Evolutionary conservation across 1,139 yeast genomes (phyloP).

Genomic region (Candida anutae): DNA sequence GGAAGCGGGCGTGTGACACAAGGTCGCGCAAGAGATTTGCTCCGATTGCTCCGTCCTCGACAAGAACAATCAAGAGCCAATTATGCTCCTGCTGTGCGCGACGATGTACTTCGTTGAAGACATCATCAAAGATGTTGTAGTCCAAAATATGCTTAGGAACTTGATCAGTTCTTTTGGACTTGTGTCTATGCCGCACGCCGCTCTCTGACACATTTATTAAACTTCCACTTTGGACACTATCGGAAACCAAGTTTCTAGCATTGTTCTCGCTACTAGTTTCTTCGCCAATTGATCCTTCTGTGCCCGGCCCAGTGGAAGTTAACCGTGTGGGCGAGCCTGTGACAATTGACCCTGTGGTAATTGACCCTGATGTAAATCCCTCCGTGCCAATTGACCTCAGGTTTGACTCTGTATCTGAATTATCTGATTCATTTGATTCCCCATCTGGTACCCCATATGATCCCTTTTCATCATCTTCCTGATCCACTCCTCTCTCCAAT

Average conservation of each 20-base stretch:
- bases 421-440: not conserved
- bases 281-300: not conserved
- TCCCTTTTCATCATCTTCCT: not conserved
- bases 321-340: too few species aligned
- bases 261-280: not conserved
- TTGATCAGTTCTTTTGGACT: too few species aligned
- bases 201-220: not conserved
- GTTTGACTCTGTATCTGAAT: not conserved
- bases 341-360: too few species aligned
- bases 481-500: not conserved
- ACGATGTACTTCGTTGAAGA: conserved; percentile 41
- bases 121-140: conserved; percentile 11
- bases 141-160: not conserved
- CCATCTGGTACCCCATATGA: not conserved
- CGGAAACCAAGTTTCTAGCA: too few species aligned
- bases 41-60: conserved; percentile 27
- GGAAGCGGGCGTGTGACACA: conserved; percentile 20
- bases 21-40: conserved; percentile 19
- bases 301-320: too few species aligned
- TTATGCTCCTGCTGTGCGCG: conserved; percentile 29
- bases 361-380: too few species aligned
- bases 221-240: too few species aligned
- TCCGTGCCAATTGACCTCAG: too few species aligned
- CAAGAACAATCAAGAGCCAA: conserved; percentile 39
- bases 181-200: too few species aligned